Base-by-base conservation (phyloP, 441 rosid species). In the Populus hybrid region DNA sequence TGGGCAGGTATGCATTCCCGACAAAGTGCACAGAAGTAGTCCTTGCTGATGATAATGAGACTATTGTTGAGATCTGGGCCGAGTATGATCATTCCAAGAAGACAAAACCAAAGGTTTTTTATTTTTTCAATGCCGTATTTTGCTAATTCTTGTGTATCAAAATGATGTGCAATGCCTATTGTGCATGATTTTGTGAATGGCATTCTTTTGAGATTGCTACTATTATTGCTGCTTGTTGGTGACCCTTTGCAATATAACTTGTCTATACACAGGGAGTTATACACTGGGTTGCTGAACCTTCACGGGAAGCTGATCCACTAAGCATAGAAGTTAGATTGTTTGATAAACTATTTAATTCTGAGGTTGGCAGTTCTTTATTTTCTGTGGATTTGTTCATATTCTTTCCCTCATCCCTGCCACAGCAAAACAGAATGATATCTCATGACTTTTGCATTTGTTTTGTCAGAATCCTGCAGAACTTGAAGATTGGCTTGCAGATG, bases 271-370 rank as follows among this genome's bases (percentile, higher is more conserved):
- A 94, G 98, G 99, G 99, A 28, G 98, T 94, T 84, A 92, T 94
- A 71, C 98, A 94, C 77, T 96, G 98, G 99, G 98, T 94, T 23
- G 80, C 95, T 82, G 91, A 92, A 81, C 81, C 96, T 75, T 88
- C 90, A 23, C 82, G 86, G 0, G 94, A 92, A 68, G 83, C 81
- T 69, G 80, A 89, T 68, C 97, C 96, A 18, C 79, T 94, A 78
- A 86, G 85, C 79, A 86, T 91, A 71, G 97, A 94, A 92, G 97
- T 96, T 83, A 88, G 98, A 83, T 88, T 93, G 86, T 96, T 94
- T 77, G 98, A 94, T 73, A 96, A 83, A 78, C 88, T 96, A 73
- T 96, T 96, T 36, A 87, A 87, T 71, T 90, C 94, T 1, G 98
- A 96, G 98, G 99, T 94, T 69, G 75, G 80, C 72, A 14, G 6